Conservation (phyloP, 2,329 filamentous ascomycete species). For the Helicocarpus griseus region DNA sequence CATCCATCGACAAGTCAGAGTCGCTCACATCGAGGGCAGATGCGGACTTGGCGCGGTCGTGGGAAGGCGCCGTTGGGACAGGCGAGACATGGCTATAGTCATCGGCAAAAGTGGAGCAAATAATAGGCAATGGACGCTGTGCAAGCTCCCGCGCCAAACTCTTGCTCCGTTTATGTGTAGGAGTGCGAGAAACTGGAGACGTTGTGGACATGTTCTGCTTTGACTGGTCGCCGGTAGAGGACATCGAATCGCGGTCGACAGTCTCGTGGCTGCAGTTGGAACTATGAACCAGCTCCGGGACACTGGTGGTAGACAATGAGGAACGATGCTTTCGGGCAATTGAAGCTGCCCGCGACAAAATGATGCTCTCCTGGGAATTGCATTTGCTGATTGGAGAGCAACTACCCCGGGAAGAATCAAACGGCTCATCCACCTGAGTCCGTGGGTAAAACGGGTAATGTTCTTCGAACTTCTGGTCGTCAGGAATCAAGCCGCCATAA, state of each 20-base stretch:
- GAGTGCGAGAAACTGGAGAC: constrained; percentile 9
- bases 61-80: constrained; percentile 15
- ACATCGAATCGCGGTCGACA: constrained; percentile 14
- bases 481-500: constrained; percentile 34
- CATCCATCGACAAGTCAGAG: constrained; percentile 12
- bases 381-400: constrained; percentile 45
- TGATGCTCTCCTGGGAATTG: constrained; percentile 48
- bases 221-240: constrained; percentile 19
- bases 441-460: constrained; percentile 38
- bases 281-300: constrained; percentile 37
- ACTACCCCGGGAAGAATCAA: constrained; percentile 38
- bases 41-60: constrained; percentile 29
- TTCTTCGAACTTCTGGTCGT: constrained; percentile 37
- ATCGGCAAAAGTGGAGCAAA: constrained; percentile 18
- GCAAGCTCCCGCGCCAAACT: constrained; percentile 28
- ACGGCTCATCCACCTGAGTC: constrained; percentile 31
- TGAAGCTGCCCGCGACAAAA: constrained; percentile 41
- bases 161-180: constrained; percentile 27
- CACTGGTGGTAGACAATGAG: constrained; percentile 35
- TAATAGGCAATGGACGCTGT: constrained; percentile 20
- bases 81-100: constrained; percentile 19
- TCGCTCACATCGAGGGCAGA: constrained; percentile 23
- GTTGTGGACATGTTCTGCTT: constrained; percentile 15
- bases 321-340: constrained; percentile 39
- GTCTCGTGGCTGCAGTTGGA: constrained; percentile 31